Base-by-base conservation (phyloP, 2,329 filamentous ascomycete species). In the Fusarium nisikadoi region DNA sequence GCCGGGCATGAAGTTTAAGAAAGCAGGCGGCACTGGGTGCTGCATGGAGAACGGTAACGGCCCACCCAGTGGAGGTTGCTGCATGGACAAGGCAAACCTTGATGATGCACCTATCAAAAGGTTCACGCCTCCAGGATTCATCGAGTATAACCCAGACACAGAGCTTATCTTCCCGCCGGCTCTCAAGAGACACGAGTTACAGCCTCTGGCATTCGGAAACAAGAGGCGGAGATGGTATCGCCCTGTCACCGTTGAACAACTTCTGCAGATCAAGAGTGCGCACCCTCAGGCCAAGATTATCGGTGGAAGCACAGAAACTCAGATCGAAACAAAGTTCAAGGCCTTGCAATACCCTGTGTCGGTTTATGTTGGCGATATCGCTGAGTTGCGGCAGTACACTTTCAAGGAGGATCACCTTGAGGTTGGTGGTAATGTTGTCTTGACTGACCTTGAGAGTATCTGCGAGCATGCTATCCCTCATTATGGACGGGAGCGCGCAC, bases 301-400 rank as follows among this genome's bases (percentile, higher is more conserved):
- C 68, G 95, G 94, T 54, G 96, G 96, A 68, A 97, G 94, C 80
- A 97, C 95, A 5, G 96, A 99, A 81, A 98, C 95, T 0, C 96
- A 98, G 82, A 98, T 99, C 68, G 96, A 99, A 83, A 93, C 97
- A 83, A 98, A 97, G 82, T 98, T 99, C 88, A 98, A 98, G 84
- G 94, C 92, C 2, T 89, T 97, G 86, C 89, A 94, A 76, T 98
- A 98, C 79, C 92, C 92, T 8, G 90, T 93, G 2, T 98, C 95
- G 0, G 93, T 99, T 1, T 98, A 92, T 74, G 93, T 98, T 14
- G 95, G 95, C 16, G 96, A 99, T 77, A 97, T 99, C 65, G 86
- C 93, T 2, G 96, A 98, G 82, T 84, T 99, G 64, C 88, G 94
- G 17, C 92, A 95, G 73, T 98, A 94, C 79, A 86, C 85, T 8